A percentile compares a stretch with the other conserved stretches of the same genome.
phyloP scores from a whole-genome alignment of 257 asterid species.

The Solanum lycopersicoides region DNA sequence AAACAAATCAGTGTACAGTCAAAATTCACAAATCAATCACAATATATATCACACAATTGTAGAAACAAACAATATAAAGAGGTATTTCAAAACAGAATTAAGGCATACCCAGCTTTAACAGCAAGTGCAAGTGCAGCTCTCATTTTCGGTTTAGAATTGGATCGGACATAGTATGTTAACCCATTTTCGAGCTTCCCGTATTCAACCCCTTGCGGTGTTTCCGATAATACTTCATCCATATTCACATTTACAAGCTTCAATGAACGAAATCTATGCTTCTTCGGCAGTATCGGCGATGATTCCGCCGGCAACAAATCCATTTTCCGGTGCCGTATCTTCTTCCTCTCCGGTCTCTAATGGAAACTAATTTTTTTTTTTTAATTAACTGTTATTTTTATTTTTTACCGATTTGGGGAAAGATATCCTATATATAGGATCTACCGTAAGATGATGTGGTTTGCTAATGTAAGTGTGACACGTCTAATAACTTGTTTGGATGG shows the following conservation, averaged over 20 bases:
- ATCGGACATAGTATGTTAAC: conserved; percentile 78
- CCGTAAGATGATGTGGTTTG: not conserved
- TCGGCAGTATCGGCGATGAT: conserved; percentile 43
- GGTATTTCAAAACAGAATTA: not conserved
- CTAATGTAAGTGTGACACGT: not conserved
- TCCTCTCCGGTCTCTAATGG: not conserved
- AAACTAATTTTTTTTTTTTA: not conserved
- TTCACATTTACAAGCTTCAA: conserved; percentile 66
- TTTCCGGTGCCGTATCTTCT: not conserved
- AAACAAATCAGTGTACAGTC: not conserved
- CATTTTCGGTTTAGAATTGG: conserved; percentile 90
- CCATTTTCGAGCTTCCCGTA: conserved; percentile 83
- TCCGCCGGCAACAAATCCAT: conserved; percentile 85
- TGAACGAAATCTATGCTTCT: conserved; percentile 70
- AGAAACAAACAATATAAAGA: not conserved
- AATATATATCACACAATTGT: not conserved
- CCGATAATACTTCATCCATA: conserved; percentile 56
- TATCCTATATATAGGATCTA: not conserved
- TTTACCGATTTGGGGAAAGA: not conserved
- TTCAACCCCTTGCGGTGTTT: conserved; percentile 62
- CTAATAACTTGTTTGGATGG: not conserved
- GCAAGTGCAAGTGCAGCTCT: conserved; percentile 95
- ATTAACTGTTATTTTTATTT: not conserved
- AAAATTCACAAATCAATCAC: not conserved
- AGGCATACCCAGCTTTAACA: conserved; percentile 71